A percentile compares a stretch with the other conserved stretches of the same genome.
These are phyloP conservation scores for Dactylorhiza incarnata DNA, from an alignment of 106 monocot genomes.

Conservation along the genomic window DNA sequence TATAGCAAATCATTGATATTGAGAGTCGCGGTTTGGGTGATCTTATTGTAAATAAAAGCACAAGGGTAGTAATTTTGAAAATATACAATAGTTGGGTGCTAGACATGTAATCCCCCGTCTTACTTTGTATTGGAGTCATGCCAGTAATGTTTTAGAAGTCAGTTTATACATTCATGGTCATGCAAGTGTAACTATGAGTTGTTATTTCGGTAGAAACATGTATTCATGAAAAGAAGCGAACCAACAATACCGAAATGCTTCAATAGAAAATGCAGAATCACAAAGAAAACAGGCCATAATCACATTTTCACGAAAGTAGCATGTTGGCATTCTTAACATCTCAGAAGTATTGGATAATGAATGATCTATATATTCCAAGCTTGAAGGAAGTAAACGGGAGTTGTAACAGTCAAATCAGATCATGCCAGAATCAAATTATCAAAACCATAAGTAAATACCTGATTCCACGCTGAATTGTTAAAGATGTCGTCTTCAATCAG, in stretches of 20 bases:
- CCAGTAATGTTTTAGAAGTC: not conserved
- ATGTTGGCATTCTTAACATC: not conserved
- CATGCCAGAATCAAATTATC: not conserved
- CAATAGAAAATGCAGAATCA: not conserved
- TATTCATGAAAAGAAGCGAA: not conserved
- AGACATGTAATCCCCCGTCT: no score
- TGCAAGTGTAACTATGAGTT: not conserved
- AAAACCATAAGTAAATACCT: conserved; percentile 40
- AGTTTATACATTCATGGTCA: not conserved
- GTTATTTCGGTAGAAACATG: not conserved
- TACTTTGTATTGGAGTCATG: no score
- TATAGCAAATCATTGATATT: no score
- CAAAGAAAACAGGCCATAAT: not conserved
- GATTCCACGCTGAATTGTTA: conserved; percentile 99
- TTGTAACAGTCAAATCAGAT: not conserved
- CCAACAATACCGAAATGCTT: not conserved
- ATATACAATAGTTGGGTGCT: no score
- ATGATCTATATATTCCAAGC: not conserved
- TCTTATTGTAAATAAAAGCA: no score
- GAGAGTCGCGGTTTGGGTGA: no score
- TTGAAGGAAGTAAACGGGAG: not conserved
- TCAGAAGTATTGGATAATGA: not conserved
- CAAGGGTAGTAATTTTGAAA: no score
- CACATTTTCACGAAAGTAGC: not conserved
- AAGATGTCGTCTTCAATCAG: conserved; percentile 76